Evolutionary conservation across 129 eudicot species (phyloP).

Genomic region (Saussurea involucrata): DNA sequence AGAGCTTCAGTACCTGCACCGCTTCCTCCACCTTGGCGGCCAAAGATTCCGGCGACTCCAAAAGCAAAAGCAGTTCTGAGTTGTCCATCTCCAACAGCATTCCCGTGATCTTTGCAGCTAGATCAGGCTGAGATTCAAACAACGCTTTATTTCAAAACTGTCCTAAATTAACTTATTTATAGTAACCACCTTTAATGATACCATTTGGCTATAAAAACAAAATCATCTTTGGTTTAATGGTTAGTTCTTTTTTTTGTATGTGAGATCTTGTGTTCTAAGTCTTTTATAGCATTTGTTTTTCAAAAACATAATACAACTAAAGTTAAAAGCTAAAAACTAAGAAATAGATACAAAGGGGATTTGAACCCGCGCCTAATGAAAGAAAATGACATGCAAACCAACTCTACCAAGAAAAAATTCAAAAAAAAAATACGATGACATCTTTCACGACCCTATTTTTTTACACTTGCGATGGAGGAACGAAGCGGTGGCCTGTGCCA

Average conservation of each 20-base stretch:
- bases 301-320: neutral
- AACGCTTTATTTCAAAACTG: neutral
- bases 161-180: no score
- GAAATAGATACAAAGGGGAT: neutral
- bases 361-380: neutral
- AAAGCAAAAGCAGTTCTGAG: constrained; percentile 55
- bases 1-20: constrained; percentile 59
- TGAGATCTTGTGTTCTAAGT: neutral
- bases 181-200: neutral
- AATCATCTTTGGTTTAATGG: neutral
- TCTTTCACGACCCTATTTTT: no score
- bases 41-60: constrained; percentile 73
- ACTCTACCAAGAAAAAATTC: neutral
- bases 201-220: neutral
- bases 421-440: no score
- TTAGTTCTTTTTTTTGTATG: no score
- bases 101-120: constrained; percentile 83
- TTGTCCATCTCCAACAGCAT: constrained; percentile 96
- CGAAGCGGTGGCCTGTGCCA: no score
- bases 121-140: constrained; percentile 61
- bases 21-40: constrained; percentile 79
- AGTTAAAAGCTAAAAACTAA: neutral
- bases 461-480: no score
- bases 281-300: no score
- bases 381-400: no score